A percentile compares a stretch with the other conserved stretches of the same genome.
These are phyloP conservation scores for Crithidia fasciculata DNA, from an alignment of 208 protist genomes.

Conservation along the genomic window DNA sequence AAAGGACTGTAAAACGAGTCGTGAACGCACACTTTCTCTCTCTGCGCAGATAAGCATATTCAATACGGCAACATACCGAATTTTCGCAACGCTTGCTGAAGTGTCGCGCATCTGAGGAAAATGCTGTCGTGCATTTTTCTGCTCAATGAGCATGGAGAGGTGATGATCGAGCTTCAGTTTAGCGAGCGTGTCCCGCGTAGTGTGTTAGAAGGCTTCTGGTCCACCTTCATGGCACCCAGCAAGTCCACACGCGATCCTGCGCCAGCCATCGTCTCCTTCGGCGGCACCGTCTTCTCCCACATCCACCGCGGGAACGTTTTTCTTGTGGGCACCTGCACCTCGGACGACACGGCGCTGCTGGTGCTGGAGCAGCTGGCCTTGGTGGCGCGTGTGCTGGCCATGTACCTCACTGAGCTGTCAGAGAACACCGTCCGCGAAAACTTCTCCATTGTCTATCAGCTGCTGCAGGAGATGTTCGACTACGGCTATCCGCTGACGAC, in stretches of 20 bases:
- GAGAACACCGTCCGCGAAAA: slow-evolving; percentile 88
- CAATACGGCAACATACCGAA: too few species aligned
- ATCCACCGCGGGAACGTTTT: slow-evolving; percentile 79
- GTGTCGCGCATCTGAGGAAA: slow-evolving; percentile 3
- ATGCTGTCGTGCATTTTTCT: slow-evolving; percentile 87
- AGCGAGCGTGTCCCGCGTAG: slow-evolving; percentile 68
- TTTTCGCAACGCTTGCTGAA: too few species aligned
- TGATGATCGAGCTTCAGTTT: slow-evolving; percentile 91
- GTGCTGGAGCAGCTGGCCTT: slow-evolving; percentile 77
- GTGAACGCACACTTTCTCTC: too few species aligned
- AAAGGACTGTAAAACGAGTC: too few species aligned
- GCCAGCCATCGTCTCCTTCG: slow-evolving; percentile 55
- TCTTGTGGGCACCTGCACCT: slow-evolving; percentile 61
- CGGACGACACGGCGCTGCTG: slow-evolving; percentile 79
- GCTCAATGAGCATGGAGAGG: slow-evolving; percentile 74
- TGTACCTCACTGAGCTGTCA: slow-evolving; percentile 80
- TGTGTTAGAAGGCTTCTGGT: slow-evolving; percentile 81
- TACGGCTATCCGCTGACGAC: slow-evolving; percentile 93
- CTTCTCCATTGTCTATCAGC: slow-evolving; percentile 92
- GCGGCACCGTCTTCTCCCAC: slow-evolving; percentile 70
- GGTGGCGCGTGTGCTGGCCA: slow-evolving; percentile 65
- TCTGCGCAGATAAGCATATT: too few species aligned
- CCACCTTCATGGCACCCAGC: slow-evolving; percentile 50
- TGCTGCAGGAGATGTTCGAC: slow-evolving; percentile 93
- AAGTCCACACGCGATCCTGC: slow-evolving; percentile 46